Evolutionary conservation across 768 basidiomycete species (phyloP).

Genomic region (Suillus spraguei): DNA sequence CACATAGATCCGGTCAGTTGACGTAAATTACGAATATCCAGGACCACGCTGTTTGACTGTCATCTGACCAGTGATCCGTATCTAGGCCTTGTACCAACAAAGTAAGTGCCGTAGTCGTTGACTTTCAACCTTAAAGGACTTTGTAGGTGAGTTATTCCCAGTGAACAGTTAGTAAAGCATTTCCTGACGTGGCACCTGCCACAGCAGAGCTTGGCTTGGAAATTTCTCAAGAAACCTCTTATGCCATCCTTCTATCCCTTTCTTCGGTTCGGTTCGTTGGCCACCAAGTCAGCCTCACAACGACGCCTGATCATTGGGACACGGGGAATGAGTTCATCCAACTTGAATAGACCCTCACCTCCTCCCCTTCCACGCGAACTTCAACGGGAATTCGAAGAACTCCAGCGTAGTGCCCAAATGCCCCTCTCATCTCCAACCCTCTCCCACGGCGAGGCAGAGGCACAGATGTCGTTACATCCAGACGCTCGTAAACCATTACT

Average conservation of each 20-base stretch:
- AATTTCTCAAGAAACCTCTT: background rate
- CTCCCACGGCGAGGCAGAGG: conserved; percentile 36
- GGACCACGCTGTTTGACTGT: background rate
- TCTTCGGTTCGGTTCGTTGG: background rate
- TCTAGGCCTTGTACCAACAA: background rate
- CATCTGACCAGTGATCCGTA: background rate
- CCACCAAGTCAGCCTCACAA: background rate
- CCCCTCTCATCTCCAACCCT: conserved; percentile 36
- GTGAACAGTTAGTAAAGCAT: too few relatives aligned
- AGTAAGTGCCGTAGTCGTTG: background rate
- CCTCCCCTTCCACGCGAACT: conserved; percentile 73
- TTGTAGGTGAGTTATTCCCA: background rate
- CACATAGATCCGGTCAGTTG: background rate
- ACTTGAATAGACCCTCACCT: conserved; percentile 64
- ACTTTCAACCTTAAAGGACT: background rate
- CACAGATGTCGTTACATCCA: conserved; percentile 60
- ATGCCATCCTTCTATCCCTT: conserved; percentile 4
- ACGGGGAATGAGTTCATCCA: conserved; percentile 32
- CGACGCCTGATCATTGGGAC: background rate
- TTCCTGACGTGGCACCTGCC: background rate
- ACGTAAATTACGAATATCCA: background rate
- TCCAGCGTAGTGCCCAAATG: conserved; percentile 62
- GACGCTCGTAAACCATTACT: conserved; percentile 62
- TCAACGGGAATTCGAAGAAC: conserved; percentile 88
- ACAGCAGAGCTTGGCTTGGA: background rate